These are phyloP conservation scores for Halteria grandinella DNA, from an alignment of 73 alveolate genomes.

Conservation along the genomic window DNA sequence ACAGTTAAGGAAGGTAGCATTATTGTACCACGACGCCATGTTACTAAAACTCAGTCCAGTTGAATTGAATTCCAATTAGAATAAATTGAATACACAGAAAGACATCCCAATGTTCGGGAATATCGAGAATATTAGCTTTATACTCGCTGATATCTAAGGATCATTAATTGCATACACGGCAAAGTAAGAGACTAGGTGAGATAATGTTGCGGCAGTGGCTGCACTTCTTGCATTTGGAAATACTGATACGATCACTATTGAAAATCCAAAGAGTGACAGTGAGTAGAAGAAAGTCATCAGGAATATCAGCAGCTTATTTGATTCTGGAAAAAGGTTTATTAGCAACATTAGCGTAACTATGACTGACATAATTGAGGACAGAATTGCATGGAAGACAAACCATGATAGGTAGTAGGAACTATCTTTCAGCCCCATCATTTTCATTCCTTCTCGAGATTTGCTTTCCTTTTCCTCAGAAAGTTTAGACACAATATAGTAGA, in stretches of 20 bases:
- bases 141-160: conserved; percentile 46
- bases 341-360: conserved; percentile 73
- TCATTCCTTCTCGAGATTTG: conserved; percentile 96
- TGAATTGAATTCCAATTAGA: conserved; percentile 69
- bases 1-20: conserved; percentile 58
- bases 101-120: conserved; percentile 80
- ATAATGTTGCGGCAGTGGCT: conserved; percentile 63
- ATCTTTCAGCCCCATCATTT: conserved; percentile 96
- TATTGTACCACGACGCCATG: conserved; percentile 47
- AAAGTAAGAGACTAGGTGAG: conserved; percentile 49
- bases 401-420: conserved; percentile 85
- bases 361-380: conserved; percentile 67
- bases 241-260: conserved; percentile 65
- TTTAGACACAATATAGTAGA: conserved; percentile 74
- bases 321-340: conserved; percentile 35
- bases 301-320: conserved; percentile 60
- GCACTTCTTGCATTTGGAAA: conserved; percentile 73
- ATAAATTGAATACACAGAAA: conserved; percentile 60
- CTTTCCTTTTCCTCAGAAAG: conserved; percentile 92
- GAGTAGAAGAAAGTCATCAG: conserved; percentile 50
- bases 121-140: conserved; percentile 57
- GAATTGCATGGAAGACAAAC: conserved; percentile 70
- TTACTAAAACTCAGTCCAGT: conserved; percentile 64
- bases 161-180: conserved; percentile 53
- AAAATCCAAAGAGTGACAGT: conserved; percentile 59